Evolutionary conservation across 2,329 filamentous ascomycete genomes (phyloP), one percentile per base, ranked within the genome.

Genomic region (Venturia carpophila): DNA sequence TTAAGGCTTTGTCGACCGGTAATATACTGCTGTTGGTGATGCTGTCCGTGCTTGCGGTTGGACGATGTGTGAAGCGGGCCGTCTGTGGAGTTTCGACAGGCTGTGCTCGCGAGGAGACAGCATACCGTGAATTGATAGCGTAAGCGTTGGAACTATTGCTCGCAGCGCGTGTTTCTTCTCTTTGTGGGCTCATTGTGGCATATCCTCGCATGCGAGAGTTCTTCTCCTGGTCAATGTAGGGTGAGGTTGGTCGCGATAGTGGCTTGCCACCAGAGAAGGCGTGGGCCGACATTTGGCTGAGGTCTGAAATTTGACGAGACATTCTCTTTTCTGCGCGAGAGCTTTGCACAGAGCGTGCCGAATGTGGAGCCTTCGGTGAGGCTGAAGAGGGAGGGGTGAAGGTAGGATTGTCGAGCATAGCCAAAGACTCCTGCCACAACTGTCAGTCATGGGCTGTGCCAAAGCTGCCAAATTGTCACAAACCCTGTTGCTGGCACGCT

Each of bases 1-100:
- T 96, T 67, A 96, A 86, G 67, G 92, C 89, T 75, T 95, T 91
- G 75, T 92, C 90, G 69, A 87, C 84, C 66, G 92, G 92, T 71
- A 97, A 79, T 67, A 89, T 88, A 69, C 91, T 90, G 83, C 93
- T 94, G 67, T 78, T 78, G 1, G 77, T 76, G 68, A 93, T 87
- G 68, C 88, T 88, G 75, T 97, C 92, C 72, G 93, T 83, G 75
- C 91, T 96, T 64, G 89, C 90, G 71, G 89, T 89, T 70, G 90
- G 90, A 72, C 90, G 86, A 64, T 88, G 85, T 66, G 81, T 82
- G 75, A 87, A 84, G 69, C 88, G 79, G 68, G 84, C 83, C 62
- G 83, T 81, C 70, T 87, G 84, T 64, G 82, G 79, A 45, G 80
- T 79, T 63, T 91, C 88, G 61, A 84, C 82, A 27, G 64, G 37